Base-by-base conservation (phyloP, 441 rosid species). In the Viola pubescens region DNA sequence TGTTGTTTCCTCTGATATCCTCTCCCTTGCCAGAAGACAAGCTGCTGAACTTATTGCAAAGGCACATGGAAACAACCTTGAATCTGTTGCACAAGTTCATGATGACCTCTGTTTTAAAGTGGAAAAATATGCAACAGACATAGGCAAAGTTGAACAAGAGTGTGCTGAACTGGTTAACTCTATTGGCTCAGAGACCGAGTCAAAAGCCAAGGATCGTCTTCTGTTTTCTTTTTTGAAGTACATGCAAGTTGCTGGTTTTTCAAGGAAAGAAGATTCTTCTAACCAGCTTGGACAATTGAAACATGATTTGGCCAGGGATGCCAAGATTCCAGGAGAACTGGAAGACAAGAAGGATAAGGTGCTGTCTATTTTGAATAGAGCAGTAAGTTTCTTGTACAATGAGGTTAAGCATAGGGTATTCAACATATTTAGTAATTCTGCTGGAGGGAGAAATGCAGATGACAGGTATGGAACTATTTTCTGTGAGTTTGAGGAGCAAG, bases 121-220 rank as follows among this genome's bases (percentile, higher is more conserved):
- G 67, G 81, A 88, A 62, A 83, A 75, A 70, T 85, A 75, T 75
- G 86, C 80, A n/a, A 70, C 70, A 45, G 94, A 94, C 78, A 76
- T 88, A 37, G 71, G 80, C 64, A 86, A 77, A 77, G 75, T 80
- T 73, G 96, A 88, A 69, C 79, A 76, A 60, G 96, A 86, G 74
- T 68, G 74, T 78, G 72, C 72, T 55, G 94, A 88, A 75, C 72
- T 94, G 47, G 82, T 77, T 62, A 82, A 80, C 70, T 85, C 92
- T 62, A 58, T 81, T 66, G 88, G 85, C 66, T 72, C 73, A 54
- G 92, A 82, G 70, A 70, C 87, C 68, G 97, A 83, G 77, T 76
- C 77, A 68, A 83, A 82, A 78, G 91, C 88, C 54, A 89, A 83
- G 82, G 96, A 82, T 60, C 89, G 85, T 52, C 89, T 86, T 74